Evolutionary conservation across 306 rosid species (phyloP).

Genomic region (Prunus campanulata): DNA sequence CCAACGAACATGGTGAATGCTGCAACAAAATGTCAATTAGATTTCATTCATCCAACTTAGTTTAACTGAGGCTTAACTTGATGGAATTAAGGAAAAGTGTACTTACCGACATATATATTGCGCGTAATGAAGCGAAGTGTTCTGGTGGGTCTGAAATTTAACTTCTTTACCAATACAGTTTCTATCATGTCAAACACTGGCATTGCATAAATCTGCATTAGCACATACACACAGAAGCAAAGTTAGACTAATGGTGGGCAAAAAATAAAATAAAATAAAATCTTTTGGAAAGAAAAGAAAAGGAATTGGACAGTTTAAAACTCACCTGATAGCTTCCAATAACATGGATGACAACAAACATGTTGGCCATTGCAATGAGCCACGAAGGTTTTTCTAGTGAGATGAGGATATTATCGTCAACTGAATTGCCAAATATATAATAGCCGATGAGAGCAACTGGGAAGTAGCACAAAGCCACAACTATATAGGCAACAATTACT

Average conservation of each 20-base stretch:
- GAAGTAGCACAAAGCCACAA: constrained; percentile 88
- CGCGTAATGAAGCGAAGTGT: constrained; percentile 65
- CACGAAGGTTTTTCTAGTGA: constrained; percentile 64
- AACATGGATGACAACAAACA: constrained; percentile 87
- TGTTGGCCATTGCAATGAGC: constrained; percentile 81
- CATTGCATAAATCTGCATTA: constrained; percentile 75
- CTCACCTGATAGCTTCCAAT: constrained; percentile 93
- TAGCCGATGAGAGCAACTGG: constrained; percentile 86
- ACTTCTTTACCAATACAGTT: constrained; percentile 68
- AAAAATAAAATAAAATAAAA: too few species aligned
- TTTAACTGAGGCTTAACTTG: background rate
- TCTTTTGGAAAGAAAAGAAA: background rate
- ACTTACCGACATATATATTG: constrained; percentile 68
- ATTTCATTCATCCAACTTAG: background rate
- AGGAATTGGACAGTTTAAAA: background rate
- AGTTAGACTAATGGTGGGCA: background rate
- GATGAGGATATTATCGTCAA: constrained; percentile 56
- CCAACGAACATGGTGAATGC: constrained; percentile 71
- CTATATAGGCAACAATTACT: constrained; percentile 73
- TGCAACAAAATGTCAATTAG: constrained; percentile 23
- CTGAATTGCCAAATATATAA: constrained; percentile 63
- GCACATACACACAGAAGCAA: background rate
- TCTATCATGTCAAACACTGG: constrained; percentile 96
- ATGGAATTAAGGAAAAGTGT: background rate
- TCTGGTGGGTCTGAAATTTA: constrained; percentile 46